Evolutionary conservation across 75 land plant genomes (phyloP).

Genomic region (Sequoiadendron giganteum): DNA sequence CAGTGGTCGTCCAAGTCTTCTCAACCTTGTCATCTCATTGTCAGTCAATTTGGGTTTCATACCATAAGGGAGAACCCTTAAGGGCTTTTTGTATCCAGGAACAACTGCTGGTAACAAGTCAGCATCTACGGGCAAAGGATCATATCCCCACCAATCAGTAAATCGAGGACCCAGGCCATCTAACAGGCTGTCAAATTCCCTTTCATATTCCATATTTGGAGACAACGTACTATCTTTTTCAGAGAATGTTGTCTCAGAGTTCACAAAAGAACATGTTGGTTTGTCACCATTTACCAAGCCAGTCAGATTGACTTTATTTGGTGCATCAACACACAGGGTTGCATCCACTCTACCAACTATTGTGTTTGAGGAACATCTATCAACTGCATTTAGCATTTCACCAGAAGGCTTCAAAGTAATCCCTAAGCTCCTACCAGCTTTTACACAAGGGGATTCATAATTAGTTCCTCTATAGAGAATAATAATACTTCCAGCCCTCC

Average conservation of each 20-base stretch:
- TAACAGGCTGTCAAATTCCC: constrained; percentile 33
- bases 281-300: neutral
- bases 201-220: constrained; percentile 23
- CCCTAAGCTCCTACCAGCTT: constrained; percentile 1
- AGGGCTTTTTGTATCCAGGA: constrained; percentile 35
- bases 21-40: constrained; percentile 37
- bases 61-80: constrained; percentile 38
- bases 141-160: constrained; percentile 42
- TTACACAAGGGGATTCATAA: constrained; percentile 14
- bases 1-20: constrained; percentile 35
- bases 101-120: constrained; percentile 49
- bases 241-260: neutral
- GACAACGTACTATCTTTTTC: neutral
- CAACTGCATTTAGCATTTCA: neutral
- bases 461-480: constrained; percentile 57
- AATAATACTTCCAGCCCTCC: constrained; percentile 51
- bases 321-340: neutral
- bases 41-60: constrained; percentile 28
- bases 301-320: neutral
- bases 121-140: constrained; percentile 52
- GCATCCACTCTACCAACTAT: neutral
- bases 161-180: constrained; percentile 48
- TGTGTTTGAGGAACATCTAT: constrained; percentile 8
- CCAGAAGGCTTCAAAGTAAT: neutral
- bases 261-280: constrained; percentile 7